Percentiles rank a stretch among this genome's conserved stretches.
These are phyloP conservation scores for Debaryomyces hansenii DNA, from an alignment of 805 yeast genomes.

Conservation along the genomic window DNA sequence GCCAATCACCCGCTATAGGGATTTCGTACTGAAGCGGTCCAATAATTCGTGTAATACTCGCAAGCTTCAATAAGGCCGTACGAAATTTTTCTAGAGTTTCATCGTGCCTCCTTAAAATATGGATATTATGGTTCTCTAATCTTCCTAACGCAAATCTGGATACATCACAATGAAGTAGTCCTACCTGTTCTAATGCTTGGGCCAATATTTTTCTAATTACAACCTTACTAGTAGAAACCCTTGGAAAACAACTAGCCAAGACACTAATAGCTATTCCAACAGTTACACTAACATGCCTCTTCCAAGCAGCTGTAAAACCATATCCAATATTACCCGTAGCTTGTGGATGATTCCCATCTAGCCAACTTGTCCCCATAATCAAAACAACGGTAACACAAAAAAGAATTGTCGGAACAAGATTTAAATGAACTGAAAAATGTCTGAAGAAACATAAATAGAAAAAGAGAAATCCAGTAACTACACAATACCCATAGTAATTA, in stretches of 20 bases:
- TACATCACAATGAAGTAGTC: conserved; percentile 29
- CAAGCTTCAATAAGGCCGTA: conserved; percentile 17
- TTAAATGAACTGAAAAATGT: conserved; percentile 29
- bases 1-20: conserved; percentile 33
- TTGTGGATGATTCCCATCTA: conserved; percentile 15
- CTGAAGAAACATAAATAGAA: conserved; percentile 23
- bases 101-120: conserved; percentile 20
- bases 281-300: conserved; percentile 26
- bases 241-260: conserved; percentile 30
- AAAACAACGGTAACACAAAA: conserved; percentile 25
- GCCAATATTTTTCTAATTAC: conserved; percentile 25
- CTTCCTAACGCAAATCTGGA: conserved; percentile 25
- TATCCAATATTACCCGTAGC: conserved; percentile 21
- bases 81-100: conserved; percentile 19
- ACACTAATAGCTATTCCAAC: conserved; percentile 32
- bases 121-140: conserved; percentile 17
- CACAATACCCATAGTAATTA: conserved; percentile 32
- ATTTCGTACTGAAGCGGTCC: conserved; percentile 28
- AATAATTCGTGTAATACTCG: conserved; percentile 21
- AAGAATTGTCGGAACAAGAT: conserved; percentile 27
- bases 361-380: conserved; percentile 36
- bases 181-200: conserved; percentile 21
- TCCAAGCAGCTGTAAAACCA: conserved; percentile 28
- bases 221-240: conserved; percentile 25
- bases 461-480: conserved; percentile 25